Conservation (phyloP, 1,139 yeast species). For the Pichia terricola region DNA sequence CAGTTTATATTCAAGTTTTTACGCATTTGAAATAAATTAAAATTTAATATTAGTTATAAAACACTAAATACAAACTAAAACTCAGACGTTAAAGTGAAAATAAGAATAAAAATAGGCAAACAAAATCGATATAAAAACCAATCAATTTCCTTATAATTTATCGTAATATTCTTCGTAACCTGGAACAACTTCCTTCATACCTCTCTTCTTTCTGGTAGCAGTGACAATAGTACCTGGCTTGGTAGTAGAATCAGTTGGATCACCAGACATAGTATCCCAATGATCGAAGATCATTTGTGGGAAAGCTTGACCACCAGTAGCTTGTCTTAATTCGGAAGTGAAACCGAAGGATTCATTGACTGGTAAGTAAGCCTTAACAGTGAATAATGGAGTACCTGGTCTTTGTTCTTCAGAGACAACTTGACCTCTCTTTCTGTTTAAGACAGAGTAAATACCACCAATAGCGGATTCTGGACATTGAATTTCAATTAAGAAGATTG, state of each 20-base stretch:
- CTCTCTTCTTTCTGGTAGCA: conserved; percentile 93
- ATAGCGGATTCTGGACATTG: conserved; percentile 99
- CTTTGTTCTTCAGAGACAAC: conserved; percentile 98
- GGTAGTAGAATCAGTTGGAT: conserved; percentile 83
- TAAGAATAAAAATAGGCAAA: not conserved
- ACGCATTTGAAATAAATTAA: too few species aligned
- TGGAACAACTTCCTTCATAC: conserved; percentile 95
- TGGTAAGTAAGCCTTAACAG: conserved; percentile 98
- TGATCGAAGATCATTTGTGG: conserved; percentile 99
- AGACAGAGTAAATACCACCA: conserved; percentile 99
- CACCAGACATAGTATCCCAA: conserved; percentile 88
- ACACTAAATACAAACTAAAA: conserved; percentile 7
- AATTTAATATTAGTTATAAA: not conserved
- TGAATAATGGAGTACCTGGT: conserved; percentile 99
- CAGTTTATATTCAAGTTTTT: too few species aligned
- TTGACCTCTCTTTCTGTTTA: conserved; percentile 99
- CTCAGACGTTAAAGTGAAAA: conserved; percentile 1
- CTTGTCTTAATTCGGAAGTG: conserved; percentile 99
- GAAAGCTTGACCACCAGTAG: conserved; percentile 99
- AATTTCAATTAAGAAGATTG: conserved; percentile 97
- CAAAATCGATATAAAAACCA: not conserved
- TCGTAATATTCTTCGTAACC: conserved; percentile 99
- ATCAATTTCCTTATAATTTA: conserved; percentile 66
- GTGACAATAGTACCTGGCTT: conserved; percentile 92
- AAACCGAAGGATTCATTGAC: conserved; percentile 99